Evolutionary conservation across 2,329 filamentous ascomycete genomes (phyloP).

Genomic region (Aciculosporium take): DNA sequence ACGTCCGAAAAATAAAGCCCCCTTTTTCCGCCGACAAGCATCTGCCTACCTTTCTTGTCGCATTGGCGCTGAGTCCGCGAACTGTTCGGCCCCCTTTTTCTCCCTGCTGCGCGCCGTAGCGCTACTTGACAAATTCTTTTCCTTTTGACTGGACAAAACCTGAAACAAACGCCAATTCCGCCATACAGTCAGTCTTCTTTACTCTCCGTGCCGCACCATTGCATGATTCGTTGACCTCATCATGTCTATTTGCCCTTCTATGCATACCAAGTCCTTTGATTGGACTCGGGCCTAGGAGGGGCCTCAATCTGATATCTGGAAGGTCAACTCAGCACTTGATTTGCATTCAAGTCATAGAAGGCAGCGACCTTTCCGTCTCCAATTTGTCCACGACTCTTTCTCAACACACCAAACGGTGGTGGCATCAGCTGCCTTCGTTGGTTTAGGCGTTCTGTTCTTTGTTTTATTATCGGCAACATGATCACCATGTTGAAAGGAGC

Average conservation of each 20-base stretch:
- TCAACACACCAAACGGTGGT: neutral
- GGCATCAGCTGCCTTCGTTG: neutral
- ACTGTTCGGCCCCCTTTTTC: too few species aligned
- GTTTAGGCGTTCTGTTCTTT: neutral
- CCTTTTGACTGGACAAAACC: neutral
- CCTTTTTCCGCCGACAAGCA: too few species aligned
- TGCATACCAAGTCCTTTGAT: conserved; percentile 11
- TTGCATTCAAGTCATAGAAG: neutral
- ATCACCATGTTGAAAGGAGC: conserved; percentile 19
- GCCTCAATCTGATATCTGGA: neutral
- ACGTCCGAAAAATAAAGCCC: too few species aligned
- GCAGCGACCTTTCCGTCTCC: neutral
- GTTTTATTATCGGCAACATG: neutral
- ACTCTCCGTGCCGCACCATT: neutral
- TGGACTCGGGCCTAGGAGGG: conserved; percentile 12
- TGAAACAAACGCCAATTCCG: neutral
- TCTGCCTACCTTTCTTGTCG: too few species aligned
- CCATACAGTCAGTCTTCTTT: neutral
- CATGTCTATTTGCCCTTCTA: conserved; percentile 10
- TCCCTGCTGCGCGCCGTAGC: too few species aligned
- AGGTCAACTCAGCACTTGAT: neutral
- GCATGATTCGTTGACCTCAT: conserved; percentile 3
- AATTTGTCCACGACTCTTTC: too few species aligned
- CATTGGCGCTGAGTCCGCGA: too few species aligned
- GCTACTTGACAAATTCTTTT: too few species aligned